phyloP scores from a whole-genome alignment of 768 basidiomycete genomes.

The Pleurotus eryngii region DNA sequence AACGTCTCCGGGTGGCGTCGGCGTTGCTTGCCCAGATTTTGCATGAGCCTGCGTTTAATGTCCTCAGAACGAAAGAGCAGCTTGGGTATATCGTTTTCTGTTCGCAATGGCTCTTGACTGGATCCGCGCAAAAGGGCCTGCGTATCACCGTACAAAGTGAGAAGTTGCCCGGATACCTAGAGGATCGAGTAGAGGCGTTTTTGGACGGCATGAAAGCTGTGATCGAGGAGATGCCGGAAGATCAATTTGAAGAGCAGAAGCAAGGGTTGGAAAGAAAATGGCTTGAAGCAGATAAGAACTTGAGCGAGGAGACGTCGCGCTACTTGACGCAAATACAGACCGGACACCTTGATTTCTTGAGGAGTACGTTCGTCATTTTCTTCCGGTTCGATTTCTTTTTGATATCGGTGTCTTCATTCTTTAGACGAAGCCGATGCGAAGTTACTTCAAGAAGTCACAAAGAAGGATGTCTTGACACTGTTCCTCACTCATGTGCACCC shows the following conservation, averaged over 20 bases:
- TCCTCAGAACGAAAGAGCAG: constrained; percentile 91
- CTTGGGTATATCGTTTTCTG: constrained; percentile 88
- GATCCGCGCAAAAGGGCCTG: constrained; percentile 71
- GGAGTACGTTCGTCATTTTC: constrained; percentile 52
- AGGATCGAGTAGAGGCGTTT: constrained; percentile 87
- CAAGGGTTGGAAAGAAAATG: constrained; percentile 73
- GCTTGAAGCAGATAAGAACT: constrained; percentile 85
- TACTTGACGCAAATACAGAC: constrained; percentile 72
- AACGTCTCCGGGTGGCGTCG: constrained; percentile 60
- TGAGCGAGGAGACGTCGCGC: constrained; percentile 71
- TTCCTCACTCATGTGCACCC: constrained; percentile 72
- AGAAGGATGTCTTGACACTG: constrained; percentile 69
- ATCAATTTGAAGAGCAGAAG: constrained; percentile 79
- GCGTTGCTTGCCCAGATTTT: constrained; percentile 80
- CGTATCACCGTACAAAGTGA: constrained; percentile 90
- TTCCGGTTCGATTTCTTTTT: not conserved
- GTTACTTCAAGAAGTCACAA: constrained; percentile 59
- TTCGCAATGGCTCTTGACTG: constrained; percentile 50
- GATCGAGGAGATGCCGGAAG: constrained; percentile 65
- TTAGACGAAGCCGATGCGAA: constrained; percentile 74
- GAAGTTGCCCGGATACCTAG: constrained; percentile 73
- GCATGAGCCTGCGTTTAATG: constrained; percentile 88
- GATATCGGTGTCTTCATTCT: constrained; percentile 10
- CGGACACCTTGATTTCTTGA: constrained; percentile 83
- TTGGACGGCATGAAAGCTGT: constrained; percentile 66